phyloP scores from a whole-genome alignment of 2,329 filamentous ascomycete species.

The Fusarium musae region DNA sequence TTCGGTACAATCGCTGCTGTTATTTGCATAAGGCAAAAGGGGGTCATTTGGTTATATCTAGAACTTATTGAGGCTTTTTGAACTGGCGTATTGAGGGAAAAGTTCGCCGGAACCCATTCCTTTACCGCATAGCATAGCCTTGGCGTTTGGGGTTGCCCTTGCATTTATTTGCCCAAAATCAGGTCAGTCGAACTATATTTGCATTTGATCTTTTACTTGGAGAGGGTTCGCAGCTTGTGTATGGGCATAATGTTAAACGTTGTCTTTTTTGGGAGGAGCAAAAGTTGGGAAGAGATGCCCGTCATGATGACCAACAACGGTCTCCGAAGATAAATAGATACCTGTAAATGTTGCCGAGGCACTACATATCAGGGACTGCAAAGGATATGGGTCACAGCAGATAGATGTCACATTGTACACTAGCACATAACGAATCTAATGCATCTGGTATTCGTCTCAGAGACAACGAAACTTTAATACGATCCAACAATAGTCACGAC shows the following conservation, averaged over 20 bases:
- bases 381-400: not conserved
- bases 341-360: not conserved
- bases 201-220: constrained; percentile 31
- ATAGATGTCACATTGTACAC: constrained; percentile 34
- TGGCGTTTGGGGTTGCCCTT: constrained; percentile 39
- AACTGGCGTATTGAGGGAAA: constrained; percentile 32
- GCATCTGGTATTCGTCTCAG: constrained; percentile 17
- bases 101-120: constrained; percentile 35
- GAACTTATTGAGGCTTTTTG: constrained; percentile 22
- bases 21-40: constrained; percentile 34
- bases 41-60: constrained; percentile 17
- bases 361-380: not conserved
- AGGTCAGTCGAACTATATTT: constrained; percentile 29
- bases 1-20: constrained; percentile 1
- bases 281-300: constrained; percentile 23
- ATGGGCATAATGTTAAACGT: constrained; percentile 31
- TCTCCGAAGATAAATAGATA: constrained; percentile 19
- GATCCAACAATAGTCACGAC: not conserved
- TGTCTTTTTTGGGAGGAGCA: constrained; percentile 26
- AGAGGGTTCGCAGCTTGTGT: constrained; percentile 20
- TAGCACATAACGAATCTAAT: constrained; percentile 43
- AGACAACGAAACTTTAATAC: not conserved
- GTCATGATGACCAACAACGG: constrained; percentile 9
- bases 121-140: constrained; percentile 46
- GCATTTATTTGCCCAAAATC: constrained; percentile 23